Conservation (phyloP, 2,329 filamentous ascomycete genomes). For the Paecilomyces fulvus region DNA sequence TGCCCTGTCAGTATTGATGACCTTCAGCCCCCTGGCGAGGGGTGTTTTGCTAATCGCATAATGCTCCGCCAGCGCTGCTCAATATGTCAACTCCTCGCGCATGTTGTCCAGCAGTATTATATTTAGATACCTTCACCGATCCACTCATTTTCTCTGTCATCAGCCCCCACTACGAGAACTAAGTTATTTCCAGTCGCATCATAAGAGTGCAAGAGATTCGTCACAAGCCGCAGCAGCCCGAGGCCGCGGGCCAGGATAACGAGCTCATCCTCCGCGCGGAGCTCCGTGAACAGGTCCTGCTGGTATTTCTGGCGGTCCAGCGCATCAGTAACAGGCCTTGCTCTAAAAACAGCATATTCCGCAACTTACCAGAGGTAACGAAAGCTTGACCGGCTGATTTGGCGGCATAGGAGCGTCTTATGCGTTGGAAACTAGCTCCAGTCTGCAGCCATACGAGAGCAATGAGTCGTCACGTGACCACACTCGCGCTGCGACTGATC, state of each 20-base stretch:
- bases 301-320: constrained; percentile 60
- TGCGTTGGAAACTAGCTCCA: constrained; percentile 1
- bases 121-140: constrained; percentile 63
- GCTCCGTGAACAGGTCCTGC: constrained; percentile 86
- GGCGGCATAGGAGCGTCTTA: constrained; percentile 1
- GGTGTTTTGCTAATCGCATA: constrained; percentile 79
- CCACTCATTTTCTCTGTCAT: constrained; percentile 92
- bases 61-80: constrained; percentile 74
- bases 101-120: neutral
- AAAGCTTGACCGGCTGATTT: neutral
- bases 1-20: constrained; percentile 92
- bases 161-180: constrained; percentile 78
- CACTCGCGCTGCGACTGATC: neutral
- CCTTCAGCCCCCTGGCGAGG: constrained; percentile 72
- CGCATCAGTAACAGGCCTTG: constrained; percentile 6
- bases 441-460: neutral
- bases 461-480: neutral
- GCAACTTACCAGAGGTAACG: neutral
- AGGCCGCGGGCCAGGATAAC: constrained; percentile 86
- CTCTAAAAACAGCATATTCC: neutral
- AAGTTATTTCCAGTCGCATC: constrained; percentile 93
- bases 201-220: constrained; percentile 94
- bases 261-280: constrained; percentile 85
- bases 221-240: constrained; percentile 81
- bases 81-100: constrained; percentile 7